A percentile compares a stretch with the other conserved stretches of the same genome.
These are phyloP conservation scores for Globisporangium viniferum DNA, from an alignment of 352 stramenopile species.

Conservation along the genomic window DNA sequence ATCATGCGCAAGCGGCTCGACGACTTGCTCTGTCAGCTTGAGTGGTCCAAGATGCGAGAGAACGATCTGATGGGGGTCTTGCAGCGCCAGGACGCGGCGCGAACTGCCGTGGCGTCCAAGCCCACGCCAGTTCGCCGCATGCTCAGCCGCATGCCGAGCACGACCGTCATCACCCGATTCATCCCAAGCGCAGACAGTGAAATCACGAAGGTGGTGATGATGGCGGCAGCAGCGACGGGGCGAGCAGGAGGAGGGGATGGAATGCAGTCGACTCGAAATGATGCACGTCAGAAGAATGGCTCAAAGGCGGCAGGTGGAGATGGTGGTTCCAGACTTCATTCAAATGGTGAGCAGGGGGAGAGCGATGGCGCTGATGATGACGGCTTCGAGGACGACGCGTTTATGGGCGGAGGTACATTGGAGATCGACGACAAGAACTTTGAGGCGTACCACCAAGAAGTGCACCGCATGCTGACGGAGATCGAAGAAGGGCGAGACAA, in stretches of 20 bases:
- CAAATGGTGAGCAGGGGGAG: background rate
- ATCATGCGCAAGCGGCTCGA: constrained; percentile 50
- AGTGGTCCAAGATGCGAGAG: constrained; percentile 68
- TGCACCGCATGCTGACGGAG: constrained; percentile 58
- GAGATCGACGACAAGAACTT: constrained; percentile 68
- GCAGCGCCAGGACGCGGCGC: constrained; percentile 16
- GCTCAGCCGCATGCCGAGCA: constrained; percentile 66
- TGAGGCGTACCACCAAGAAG: constrained; percentile 64
- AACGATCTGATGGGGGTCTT: constrained; percentile 50
- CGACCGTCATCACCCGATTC: constrained; percentile 52
- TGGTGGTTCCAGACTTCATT: background rate
- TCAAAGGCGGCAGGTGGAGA: background rate
- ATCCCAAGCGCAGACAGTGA: constrained; percentile 20
- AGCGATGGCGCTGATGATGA: constrained; percentile 3
- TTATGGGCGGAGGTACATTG: background rate
- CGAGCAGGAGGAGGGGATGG: background rate
- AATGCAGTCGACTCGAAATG: background rate
- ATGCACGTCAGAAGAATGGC: background rate
- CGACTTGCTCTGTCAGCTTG: constrained; percentile 37
- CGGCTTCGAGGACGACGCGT: constrained; percentile 9
- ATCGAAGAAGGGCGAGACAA: constrained; percentile 61
- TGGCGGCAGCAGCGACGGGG: background rate
- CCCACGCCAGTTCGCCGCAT: constrained; percentile 30
- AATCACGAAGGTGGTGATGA: constrained; percentile 1
- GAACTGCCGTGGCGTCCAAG: constrained; percentile 13